Percentiles rank a stretch among this genome's conserved stretches.
Evolutionary conservation across 2,329 filamentous ascomycete species (phyloP).

Genomic region (Botrytis elliptica): DNA sequence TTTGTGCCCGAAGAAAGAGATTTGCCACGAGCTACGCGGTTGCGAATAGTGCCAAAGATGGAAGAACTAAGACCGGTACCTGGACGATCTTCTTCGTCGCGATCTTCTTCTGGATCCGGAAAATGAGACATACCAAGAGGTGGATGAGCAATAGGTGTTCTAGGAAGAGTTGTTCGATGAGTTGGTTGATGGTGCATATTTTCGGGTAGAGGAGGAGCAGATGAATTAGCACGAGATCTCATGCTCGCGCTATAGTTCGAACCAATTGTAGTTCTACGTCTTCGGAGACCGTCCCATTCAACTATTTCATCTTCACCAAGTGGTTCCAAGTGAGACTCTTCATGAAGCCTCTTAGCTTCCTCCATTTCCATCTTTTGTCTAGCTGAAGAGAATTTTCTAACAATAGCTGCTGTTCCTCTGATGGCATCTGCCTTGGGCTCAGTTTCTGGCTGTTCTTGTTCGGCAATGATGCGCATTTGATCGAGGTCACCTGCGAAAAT

Average conservation of each 20-base stretch:
- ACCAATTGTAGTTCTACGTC: conserved; percentile 59
- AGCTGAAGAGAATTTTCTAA: conserved; percentile 75
- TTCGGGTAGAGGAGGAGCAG: conserved; percentile 33
- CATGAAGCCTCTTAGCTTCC: conserved; percentile 74
- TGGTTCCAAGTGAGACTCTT: conserved; percentile 74
- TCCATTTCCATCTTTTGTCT: conserved; percentile 76
- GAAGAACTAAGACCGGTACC: conserved; percentile 52
- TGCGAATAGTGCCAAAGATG: conserved; percentile 57
- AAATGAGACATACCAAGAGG: conserved; percentile 87
- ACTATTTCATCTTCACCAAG: conserved; percentile 73
- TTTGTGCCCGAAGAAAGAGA: conserved; percentile 24
- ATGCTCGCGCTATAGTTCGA: conserved; percentile 36
- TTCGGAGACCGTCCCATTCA: conserved; percentile 89
- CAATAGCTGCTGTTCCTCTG: conserved; percentile 82
- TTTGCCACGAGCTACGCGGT: conserved; percentile 41
- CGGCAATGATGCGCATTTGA: conserved; percentile 91
- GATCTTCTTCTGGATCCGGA: conserved; percentile 62
- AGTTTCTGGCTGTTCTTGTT: conserved; percentile 92
- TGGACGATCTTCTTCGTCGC: conserved; percentile 50
- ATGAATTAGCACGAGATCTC: conserved; percentile 35
- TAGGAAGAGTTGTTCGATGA: conserved; percentile 24
- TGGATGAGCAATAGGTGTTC: conserved; percentile 54
- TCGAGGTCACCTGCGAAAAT: conserved; percentile 92
- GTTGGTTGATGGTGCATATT: conserved; percentile 29
- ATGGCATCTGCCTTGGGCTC: conserved; percentile 97